Conservation (phyloP, 441 rosid species). For the Adansonia gregorii region DNA sequence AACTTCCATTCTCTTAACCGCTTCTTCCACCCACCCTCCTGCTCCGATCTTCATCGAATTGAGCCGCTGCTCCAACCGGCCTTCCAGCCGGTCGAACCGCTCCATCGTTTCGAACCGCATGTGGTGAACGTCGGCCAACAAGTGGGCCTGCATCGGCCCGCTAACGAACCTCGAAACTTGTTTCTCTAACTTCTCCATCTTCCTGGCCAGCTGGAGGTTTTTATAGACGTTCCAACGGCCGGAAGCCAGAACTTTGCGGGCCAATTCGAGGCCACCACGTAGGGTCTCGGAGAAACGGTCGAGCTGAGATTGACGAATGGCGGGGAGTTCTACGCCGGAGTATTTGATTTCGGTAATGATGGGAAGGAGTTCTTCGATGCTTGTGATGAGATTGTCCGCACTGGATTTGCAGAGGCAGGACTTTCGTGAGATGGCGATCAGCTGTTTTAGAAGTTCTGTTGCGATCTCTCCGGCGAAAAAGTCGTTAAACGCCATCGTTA, state of each 20-base stretch:
- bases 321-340: conserved; percentile 79
- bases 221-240: conserved; percentile 67
- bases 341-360: conserved; percentile 65
- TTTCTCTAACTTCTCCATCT: conserved; percentile 77
- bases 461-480: conserved; percentile 72
- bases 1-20: conserved; percentile 52
- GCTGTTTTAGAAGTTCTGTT: conserved; percentile 57
- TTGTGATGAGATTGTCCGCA: conserved; percentile 43
- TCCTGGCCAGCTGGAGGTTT: conserved; percentile 47
- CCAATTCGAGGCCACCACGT: conserved; percentile 55
- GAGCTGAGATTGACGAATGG: conserved; percentile 65
- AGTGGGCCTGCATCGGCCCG: conserved; percentile 45
- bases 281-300: conserved; percentile 50
- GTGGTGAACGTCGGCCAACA: conserved; percentile 70
- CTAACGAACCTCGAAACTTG: conserved; percentile 42
- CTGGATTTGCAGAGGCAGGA: conserved; percentile 46
- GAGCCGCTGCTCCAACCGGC: conserved; percentile 52
- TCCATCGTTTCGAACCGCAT: conserved; percentile 46
- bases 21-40: conserved; percentile 66
- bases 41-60: conserved; percentile 63
- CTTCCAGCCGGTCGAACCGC: conserved; percentile 57
- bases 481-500: conserved; percentile 59
- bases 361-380: conserved; percentile 48
- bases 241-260: conserved; percentile 42
- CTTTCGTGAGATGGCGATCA: conserved; percentile 42